Percentiles rank a stretch among this genome's conserved stretches.
Evolutionary conservation across 306 rosid genomes (phyloP).

Genomic region (Fagus crenata): DNA sequence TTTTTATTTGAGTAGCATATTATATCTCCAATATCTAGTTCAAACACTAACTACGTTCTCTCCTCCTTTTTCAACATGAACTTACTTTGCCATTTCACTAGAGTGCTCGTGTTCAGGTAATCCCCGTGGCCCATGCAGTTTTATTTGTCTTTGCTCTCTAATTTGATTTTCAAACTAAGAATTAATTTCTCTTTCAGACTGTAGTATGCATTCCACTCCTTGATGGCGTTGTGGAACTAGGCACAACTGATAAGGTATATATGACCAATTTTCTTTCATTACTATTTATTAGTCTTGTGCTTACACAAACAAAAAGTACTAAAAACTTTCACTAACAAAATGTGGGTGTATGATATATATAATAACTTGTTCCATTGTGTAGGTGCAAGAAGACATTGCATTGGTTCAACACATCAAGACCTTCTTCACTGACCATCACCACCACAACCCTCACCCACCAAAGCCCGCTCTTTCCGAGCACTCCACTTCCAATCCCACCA

Average conservation of each 20-base stretch:
- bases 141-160: background rate
- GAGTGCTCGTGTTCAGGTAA: slow-evolving; percentile 94
- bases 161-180: background rate
- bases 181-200: slow-evolving; percentile 45
- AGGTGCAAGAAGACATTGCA: slow-evolving; percentile 73
- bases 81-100: slow-evolving; percentile 28
- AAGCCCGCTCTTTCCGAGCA: slow-evolving; percentile 87
- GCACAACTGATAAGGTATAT: slow-evolving; percentile 72
- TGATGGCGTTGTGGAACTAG: slow-evolving; percentile 90
- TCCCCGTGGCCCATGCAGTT: background rate
- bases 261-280: background rate
- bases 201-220: slow-evolving; percentile 88
- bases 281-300: background rate
- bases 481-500: slow-evolving; percentile 80
- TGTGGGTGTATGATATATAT: background rate
- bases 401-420: slow-evolving; percentile 68
- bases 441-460: slow-evolving; percentile 45
- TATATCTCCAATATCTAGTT: background rate
- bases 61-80: slow-evolving; percentile 14
- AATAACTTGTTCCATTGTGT: background rate
- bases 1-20: too few species aligned
- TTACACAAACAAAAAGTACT: background rate
- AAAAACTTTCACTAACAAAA: background rate
- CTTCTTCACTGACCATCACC: slow-evolving; percentile 55
- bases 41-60: slow-evolving; percentile 24